Conservation (phyloP, 2,329 filamentous ascomycete genomes). For the Cladosporium sp. region DNA sequence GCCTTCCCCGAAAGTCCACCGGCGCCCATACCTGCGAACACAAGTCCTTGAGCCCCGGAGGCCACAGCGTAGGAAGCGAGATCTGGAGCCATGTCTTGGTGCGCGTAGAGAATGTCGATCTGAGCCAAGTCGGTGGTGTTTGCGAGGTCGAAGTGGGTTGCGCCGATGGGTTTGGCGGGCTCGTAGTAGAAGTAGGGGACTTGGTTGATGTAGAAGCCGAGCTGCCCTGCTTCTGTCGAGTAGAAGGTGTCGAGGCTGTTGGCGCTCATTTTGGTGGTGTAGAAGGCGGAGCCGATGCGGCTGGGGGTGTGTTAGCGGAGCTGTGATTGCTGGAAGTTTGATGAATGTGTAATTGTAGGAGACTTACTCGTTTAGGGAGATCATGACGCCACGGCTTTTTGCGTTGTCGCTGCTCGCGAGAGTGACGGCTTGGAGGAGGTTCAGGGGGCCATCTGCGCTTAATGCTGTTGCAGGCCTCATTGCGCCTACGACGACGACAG, state of each 20-base stretch:
- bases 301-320: not conserved
- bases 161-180: conserved; percentile 51
- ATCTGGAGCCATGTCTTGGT: conserved; percentile 50
- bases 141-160: conserved; percentile 46
- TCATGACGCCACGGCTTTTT: conserved; percentile 56
- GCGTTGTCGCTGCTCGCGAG: conserved; percentile 53
- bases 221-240: conserved; percentile 56
- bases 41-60: conserved; percentile 55
- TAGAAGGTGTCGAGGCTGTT: conserved; percentile 65
- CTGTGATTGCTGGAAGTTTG: not conserved
- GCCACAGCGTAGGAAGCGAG: conserved; percentile 52
- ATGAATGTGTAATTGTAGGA: not conserved
- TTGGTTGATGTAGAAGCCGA: conserved; percentile 60
- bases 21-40: conserved; percentile 57
- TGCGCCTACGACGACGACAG: conserved; percentile 60
- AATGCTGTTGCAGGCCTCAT: conserved; percentile 65
- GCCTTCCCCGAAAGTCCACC: conserved; percentile 51
- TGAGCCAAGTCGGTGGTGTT: conserved; percentile 46
- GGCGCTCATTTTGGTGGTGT: conserved; percentile 62
- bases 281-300: conserved; percentile 59
- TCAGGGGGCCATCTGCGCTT: conserved; percentile 63
- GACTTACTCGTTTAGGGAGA: conserved; percentile 57
- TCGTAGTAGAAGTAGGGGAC: conserved; percentile 62
- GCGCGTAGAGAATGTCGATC: conserved; percentile 58
- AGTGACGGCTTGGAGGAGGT: conserved; percentile 61